Conservation (phyloP, 768 basidiomycete genomes). For the Boletus tomentosulus region DNA sequence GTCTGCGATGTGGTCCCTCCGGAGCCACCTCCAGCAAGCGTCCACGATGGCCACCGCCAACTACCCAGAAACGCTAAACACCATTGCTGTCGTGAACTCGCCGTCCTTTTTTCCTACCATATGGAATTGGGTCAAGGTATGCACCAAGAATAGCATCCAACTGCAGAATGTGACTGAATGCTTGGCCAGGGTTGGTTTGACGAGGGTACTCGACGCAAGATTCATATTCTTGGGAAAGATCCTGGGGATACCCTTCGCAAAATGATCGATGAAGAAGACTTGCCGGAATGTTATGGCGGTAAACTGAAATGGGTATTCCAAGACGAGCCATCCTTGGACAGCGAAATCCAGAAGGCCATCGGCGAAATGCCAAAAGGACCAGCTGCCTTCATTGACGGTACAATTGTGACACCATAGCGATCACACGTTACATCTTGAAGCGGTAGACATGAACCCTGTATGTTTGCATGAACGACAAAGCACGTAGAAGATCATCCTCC, state of each 20-base stretch:
- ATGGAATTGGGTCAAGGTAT: conserved; percentile 81
- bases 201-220: conserved; percentile 71
- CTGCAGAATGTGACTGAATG: neutral
- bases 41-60: conserved; percentile 71
- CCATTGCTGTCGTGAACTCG: conserved; percentile 70
- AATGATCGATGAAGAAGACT: conserved; percentile 43
- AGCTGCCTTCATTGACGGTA: conserved; percentile 45
- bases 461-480: neutral
- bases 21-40: conserved; percentile 71
- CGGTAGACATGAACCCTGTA: neutral
- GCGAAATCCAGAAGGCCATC: conserved; percentile 42
- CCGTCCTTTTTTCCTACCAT: conserved; percentile 80
- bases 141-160: neutral
- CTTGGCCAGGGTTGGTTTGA: conserved; percentile 66
- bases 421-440: neutral
- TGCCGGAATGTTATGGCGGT: conserved; percentile 75
- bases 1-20: conserved; percentile 62
- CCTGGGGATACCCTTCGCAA: conserved; percentile 48
- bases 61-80: conserved; percentile 74
- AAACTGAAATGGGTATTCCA: conserved; percentile 66
- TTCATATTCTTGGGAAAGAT: conserved; percentile 66
- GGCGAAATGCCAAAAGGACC: conserved; percentile 56
- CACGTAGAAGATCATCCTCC: neutral
- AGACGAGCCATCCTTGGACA: conserved; percentile 64
- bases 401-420: conserved; percentile 26